Evolutionary conservation across 2,329 filamentous ascomycete species (phyloP).

Genomic region (Aureobasidium sp.): DNA sequence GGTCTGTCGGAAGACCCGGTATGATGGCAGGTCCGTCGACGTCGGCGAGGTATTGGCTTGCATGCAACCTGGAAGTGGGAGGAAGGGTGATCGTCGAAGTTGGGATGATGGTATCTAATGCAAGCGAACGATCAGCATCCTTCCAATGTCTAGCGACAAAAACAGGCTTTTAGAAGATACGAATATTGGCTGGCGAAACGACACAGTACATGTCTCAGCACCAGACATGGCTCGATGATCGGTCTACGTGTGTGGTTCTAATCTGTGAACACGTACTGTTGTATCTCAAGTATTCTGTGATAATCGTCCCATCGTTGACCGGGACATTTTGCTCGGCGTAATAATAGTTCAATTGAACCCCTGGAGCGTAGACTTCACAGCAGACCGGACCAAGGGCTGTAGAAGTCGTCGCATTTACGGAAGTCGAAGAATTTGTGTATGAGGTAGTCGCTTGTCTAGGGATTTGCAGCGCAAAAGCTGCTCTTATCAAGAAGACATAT

Average conservation of each 20-base stretch:
- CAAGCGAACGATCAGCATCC: background rate
- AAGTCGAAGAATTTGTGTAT: background rate
- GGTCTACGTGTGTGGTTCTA: background rate
- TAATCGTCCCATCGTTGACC: background rate
- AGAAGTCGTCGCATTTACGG: background rate
- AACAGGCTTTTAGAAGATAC: too few relatives aligned
- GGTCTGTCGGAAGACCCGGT: background rate
- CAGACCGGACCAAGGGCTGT: background rate
- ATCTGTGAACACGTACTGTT: background rate
- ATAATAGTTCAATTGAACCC: background rate
- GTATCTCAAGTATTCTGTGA: background rate
- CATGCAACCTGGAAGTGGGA: background rate
- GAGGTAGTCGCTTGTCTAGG: background rate
- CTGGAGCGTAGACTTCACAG: background rate
- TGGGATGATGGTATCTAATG: background rate
- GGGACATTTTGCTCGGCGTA: background rate
- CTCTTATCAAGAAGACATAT: background rate
- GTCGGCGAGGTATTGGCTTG: background rate
- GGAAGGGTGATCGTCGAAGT: background rate
- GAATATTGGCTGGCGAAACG: too few relatives aligned
- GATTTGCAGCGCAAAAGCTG: background rate
- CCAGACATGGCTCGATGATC: background rate
- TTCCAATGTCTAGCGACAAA: too few relatives aligned
- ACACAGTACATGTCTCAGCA: too few relatives aligned
- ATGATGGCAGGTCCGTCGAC: background rate